Conservation (phyloP, 192 early-diverging fungal genomes). For the Spizellomyces punctatus region DNA sequence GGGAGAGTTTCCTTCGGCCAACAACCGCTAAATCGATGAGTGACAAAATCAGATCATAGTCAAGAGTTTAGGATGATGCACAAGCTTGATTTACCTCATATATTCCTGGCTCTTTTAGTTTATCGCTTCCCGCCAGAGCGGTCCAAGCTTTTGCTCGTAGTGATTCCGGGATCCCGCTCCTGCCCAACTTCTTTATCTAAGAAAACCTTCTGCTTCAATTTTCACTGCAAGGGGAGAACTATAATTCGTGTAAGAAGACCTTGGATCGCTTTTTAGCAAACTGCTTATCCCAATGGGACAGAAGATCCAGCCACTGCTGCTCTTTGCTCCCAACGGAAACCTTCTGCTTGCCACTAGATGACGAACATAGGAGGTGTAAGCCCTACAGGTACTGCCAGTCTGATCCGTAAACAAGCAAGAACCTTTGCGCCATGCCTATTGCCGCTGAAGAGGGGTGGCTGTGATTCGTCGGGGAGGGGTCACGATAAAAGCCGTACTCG, state of each 20-base stretch:
- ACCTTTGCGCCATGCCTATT: too few species aligned
- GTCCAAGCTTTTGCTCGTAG: conserved; percentile 74
- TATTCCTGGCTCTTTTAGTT: conserved; percentile 51
- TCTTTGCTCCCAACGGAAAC: conserved; percentile 4
- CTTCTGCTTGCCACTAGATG: background rate
- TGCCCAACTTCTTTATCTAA: conserved; percentile 71
- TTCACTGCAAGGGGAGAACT: conserved; percentile 16
- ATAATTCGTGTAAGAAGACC: conserved; percentile 4
- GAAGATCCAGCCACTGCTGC: conserved; percentile 23
- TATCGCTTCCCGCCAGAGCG: conserved; percentile 57
- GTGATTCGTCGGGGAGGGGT: background rate
- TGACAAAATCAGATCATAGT: background rate
- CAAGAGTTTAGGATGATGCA: background rate
- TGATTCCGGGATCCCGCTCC: conserved; percentile 69
- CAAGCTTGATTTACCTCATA: conserved; percentile 40
- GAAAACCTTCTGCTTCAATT: conserved; percentile 4
- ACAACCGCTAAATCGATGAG: background rate
- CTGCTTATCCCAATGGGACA: conserved; percentile 18
- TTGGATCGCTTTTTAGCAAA: background rate
- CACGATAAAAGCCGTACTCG: conserved; percentile 36
- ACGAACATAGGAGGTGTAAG: background rate
- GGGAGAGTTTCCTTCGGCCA: conserved; percentile 1
- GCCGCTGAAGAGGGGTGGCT: background rate
- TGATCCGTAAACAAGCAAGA: too few species aligned
- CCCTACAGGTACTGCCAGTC: background rate